Conservation (phyloP, 2,329 filamentous ascomycete genomes). For the Diaporthe australafricana region DNA sequence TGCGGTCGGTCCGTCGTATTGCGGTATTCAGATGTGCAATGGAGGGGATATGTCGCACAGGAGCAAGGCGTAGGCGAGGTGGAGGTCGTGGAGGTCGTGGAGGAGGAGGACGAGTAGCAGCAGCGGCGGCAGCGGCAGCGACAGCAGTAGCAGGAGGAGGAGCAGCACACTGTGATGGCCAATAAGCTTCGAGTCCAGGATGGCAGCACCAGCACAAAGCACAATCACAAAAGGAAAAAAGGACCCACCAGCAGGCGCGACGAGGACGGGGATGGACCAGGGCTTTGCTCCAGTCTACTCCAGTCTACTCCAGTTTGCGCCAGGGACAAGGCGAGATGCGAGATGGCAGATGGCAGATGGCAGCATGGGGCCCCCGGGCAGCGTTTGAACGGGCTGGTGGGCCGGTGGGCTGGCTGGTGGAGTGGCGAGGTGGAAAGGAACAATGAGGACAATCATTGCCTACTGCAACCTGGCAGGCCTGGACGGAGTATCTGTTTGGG, state of each 20-base stretch:
- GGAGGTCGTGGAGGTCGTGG: background rate
- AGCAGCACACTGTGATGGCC: background rate
- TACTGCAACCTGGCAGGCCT: background rate
- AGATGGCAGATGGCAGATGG: constrained; percentile 26
- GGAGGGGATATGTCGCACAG: too few species aligned
- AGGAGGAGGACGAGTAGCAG: background rate
- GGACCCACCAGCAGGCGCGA: constrained; percentile 26
- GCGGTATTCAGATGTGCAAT: background rate
- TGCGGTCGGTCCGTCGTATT: background rate
- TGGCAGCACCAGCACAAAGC: constrained; percentile 1
- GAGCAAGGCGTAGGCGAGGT: background rate
- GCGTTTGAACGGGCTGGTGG: background rate
- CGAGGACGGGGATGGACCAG: constrained; percentile 22
- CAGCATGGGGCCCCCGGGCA: constrained; percentile 5
- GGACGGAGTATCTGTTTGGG: background rate
- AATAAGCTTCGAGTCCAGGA: background rate
- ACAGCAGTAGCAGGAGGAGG: background rate
- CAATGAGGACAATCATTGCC: constrained; percentile 9
- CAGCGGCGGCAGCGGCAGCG: background rate
- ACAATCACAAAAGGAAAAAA: constrained; percentile 6
- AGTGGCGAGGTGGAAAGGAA: background rate
- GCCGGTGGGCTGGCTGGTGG: background rate
- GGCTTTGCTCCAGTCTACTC: too few species aligned
- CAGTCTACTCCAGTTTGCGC: background rate
- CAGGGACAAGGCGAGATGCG: constrained; percentile 6